phyloP scores from a whole-genome alignment of 768 basidiomycete species.

The Sarcodon sp. region DNA sequence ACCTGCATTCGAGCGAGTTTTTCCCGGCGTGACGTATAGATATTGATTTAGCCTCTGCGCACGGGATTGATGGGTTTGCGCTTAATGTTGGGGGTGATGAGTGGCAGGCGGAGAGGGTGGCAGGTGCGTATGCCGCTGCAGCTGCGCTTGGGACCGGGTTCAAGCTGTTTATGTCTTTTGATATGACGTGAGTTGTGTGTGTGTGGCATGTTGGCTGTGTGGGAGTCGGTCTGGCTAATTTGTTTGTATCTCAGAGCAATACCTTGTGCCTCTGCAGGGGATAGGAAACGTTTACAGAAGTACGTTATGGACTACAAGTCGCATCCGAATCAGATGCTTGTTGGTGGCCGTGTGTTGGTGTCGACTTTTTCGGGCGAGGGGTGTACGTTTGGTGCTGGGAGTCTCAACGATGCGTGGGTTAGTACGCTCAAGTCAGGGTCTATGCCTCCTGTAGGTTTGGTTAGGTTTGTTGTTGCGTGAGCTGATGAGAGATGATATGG shows the following conservation, averaged over 20 bases:
- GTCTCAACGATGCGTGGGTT: slow-evolving; percentile 41
- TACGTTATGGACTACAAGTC: slow-evolving; percentile 39
- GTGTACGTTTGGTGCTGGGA: slow-evolving; percentile 52
- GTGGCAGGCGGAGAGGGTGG: slow-evolving; percentile 52
- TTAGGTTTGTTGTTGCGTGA: not conserved
- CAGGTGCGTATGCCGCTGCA: slow-evolving; percentile 40
- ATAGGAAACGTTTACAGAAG: slow-evolving; percentile 36
- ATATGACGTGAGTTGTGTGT: slow-evolving; percentile 23
- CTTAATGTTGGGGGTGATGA: slow-evolving; percentile 54
- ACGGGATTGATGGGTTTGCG: slow-evolving; percentile 58
- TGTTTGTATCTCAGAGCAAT: not conserved
- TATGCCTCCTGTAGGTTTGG: slow-evolving; percentile 2
- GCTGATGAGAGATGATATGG: slow-evolving; percentile 22
- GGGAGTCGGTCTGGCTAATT: not conserved
- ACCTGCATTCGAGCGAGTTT: not conserved
- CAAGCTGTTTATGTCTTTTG: slow-evolving; percentile 26
- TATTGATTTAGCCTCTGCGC: slow-evolving; percentile 38
- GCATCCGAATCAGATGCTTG: slow-evolving; percentile 48
- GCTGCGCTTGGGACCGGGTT: slow-evolving; percentile 27
- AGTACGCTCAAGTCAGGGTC: slow-evolving; percentile 34
- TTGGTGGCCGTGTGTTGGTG: slow-evolving; percentile 36
- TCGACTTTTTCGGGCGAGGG: slow-evolving; percentile 63
- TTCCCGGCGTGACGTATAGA: slow-evolving; percentile 14
- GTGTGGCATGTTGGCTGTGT: not conserved
- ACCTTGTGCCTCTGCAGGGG: slow-evolving; percentile 32